Evolutionary conservation across 192 early-diverging fungal species (phyloP), one percentile per base, ranked within the genome.

Genomic region (Lunasporangiospora selenospora): DNA sequence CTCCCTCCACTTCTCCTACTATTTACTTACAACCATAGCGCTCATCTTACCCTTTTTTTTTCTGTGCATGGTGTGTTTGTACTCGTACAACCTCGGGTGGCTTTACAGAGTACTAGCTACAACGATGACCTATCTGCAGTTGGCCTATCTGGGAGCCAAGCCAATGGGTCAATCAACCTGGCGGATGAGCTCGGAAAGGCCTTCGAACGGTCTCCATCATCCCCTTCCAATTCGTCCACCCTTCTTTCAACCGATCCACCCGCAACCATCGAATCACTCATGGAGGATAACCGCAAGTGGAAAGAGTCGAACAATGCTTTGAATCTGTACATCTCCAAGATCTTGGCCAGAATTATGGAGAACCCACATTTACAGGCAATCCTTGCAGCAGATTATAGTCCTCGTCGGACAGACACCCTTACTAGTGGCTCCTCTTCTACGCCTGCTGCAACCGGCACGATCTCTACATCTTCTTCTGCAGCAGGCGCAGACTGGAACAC

Each of bases 321-420:
- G 49, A 63, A 76, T 56, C 77, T 90, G 15, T 93, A 93, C 55
- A 85, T 93, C 76, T 81, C 89, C 67, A 93, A 90, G 67, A 91
- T 93, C 42, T 75, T 93, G 30, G 77, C 80, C 44, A 86, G 87
- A 67, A 93, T 93, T 73, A 80, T 93, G 62, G 73, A 85, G 36
- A 84, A 81, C 61, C 83, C 80, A 26, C 65, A 73, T 8, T 41
- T 85, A 23, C 73, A 81, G 39, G 76, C 80, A 12, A 67, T 85
- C 27, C 64, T 85, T 24, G 67, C 67, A n/a, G 59, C 67, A 21
- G 67, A 73, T 34, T 73, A 73, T 27, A 73, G 59, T 27, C 57
- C 67, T 15, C 53, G 59, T 44, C 44, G 59, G 1, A n/a, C n/a
- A n/a, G n/a, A n/a, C n/a, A n/a, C n/a, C n/a, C n/a, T n/a, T n/a